Evolutionary conservation across 176 grass and related monocot genomes (phyloP).

Genomic region (Hyparrhenia diplandra): DNA sequence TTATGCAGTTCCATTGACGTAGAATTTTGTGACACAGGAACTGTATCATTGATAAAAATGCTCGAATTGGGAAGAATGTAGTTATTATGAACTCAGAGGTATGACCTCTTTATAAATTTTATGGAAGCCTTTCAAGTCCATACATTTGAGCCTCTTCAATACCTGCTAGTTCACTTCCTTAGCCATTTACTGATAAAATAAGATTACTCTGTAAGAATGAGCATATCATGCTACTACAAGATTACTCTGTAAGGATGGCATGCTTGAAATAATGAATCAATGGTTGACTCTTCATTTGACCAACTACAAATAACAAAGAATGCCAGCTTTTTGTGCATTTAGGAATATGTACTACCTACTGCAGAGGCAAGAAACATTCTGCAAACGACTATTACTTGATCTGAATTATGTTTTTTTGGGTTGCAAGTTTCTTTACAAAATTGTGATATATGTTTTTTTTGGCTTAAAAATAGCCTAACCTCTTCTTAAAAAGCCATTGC

Average conservation of each 20-base stretch:
- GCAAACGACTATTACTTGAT: background rate
- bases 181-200: background rate
- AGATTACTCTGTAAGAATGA: background rate
- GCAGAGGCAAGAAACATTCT: background rate
- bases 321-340: background rate
- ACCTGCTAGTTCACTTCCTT: background rate
- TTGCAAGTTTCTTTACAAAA: background rate
- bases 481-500: background rate
- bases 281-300: background rate
- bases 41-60: constrained; percentile 85
- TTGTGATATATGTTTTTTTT: background rate
- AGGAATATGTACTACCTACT: background rate
- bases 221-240: background rate
- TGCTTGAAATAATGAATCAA: background rate
- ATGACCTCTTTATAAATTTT: background rate
- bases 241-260: background rate
- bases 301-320: background rate
- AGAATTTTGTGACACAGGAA: constrained; percentile 43
- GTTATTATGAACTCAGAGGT: constrained; percentile 62
- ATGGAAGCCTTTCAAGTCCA: background rate
- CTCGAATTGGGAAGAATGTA: constrained; percentile 74
- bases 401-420: background rate
- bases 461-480: background rate
- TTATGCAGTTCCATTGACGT: constrained; percentile 7
- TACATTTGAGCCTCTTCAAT: background rate